Base-by-base conservation (phyloP, 2,329 filamentous ascomycete genomes). In the Curvularia hawaiiensis region DNA sequence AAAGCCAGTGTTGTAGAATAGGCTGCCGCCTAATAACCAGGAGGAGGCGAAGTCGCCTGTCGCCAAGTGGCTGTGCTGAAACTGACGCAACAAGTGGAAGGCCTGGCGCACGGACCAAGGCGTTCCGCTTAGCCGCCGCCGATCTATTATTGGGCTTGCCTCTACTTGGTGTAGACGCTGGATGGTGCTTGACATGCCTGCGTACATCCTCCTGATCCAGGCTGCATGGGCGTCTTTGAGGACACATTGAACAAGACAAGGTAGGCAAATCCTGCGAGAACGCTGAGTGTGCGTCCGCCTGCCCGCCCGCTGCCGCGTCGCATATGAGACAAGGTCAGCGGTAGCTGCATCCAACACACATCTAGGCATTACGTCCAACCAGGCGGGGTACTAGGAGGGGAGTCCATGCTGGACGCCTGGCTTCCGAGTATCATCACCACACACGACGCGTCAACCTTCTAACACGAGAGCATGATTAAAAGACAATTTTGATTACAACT, bases 131-230 rank as follows among this genome's bases (percentile, higher is more conserved):
- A 60, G 62, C 59, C 47, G 46, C 59, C 47, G 46, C 44, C 11
- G 43, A 41, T 40, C 64, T 63, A 64, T 66, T 50, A 64, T 63
- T 67, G 65, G 63, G 45, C 43, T 33, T 31, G 50, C 54, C 53
- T 53, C 53, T 57, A 43, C 41, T 50, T 20, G 4, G 35, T 20
- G 12, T 28, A 46, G 33, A 46, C 38, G 28, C 45, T 28, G 28
- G 41, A 30, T 51, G 20, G 33, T 45, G 56, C 28, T 26, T 22
- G 30, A 40, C 14, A 38, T 14, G 35, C 14, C 24, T 44, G 24
- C 22, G 16, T 45, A 4, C 30, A 45, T 31, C 35, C 20, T 33
- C 40, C 10, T 44, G 16, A 12, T 39, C 10, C 33, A 26, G 28
- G 22, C 22, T 24, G 22, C 22, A 24, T 24, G 22, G 22, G 8